Evolutionary conservation across 495 filamentous ascomycete genomes (phyloP), one percentile per base, ranked within the genome.

Genomic region (Xylaria telfairii): DNA sequence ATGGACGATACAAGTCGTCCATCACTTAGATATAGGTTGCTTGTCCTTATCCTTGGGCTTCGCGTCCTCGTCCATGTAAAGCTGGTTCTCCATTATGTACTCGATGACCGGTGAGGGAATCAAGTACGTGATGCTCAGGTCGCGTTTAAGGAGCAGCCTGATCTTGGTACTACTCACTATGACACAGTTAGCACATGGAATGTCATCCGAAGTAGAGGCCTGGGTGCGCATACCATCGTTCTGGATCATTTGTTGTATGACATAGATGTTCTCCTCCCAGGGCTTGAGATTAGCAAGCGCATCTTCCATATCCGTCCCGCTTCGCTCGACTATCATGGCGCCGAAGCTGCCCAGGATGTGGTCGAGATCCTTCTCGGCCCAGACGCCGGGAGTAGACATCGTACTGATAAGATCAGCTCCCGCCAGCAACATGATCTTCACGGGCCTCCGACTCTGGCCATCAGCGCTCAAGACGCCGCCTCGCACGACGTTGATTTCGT

Each of bases 351-450:
- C 90, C n/a, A 98, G 85, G 73, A 97, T 97, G 67, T 94, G 90
- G 74, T 94, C 89, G 59, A 98, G 81, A 86, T 98, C 94, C 66
- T 90, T 87, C 56, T 90, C 83, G 47, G 89, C 90, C 95, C 95
- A 98, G 13, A 98, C 90, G 5, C 87, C 87, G 4, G 87, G 85
- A 65, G 77, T 82, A 57, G 70, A 75, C 70, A 78, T 75, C 39
- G 94, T 97, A 79, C 95, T 92, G 76, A 97, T 88, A 70, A 97
- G 82, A 81, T 96, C 93, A 3, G 93, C 92, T 2, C 94, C 94
- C 13, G 91, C 90, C 37, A 96, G 83, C 34, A 98, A 86, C 61
- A 90, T 88, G 72, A 97, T 90, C 64, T 88, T 89, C 17, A 92
- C 84, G 44, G 77, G 82, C 56, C 71, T 81, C 70, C 73, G 80